Percentiles rank a stretch among this genome's conserved stretches.
Evolutionary conservation across 352 stramenopile genomes (phyloP).

Genomic region (Thalassiosira exigua): DNA sequence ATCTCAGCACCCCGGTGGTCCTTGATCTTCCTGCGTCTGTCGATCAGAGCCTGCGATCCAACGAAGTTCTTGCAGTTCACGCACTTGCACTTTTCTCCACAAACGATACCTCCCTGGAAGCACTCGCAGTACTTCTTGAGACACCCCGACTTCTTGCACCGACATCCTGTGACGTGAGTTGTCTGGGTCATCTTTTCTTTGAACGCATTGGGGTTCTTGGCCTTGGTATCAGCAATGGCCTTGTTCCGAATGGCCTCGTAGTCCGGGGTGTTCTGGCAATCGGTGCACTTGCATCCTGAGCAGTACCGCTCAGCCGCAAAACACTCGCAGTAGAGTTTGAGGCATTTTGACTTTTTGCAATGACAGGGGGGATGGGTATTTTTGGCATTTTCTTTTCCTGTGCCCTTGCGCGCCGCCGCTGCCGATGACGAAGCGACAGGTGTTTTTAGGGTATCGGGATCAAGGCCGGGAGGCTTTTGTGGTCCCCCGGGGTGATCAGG

Average conservation of each 20-base stretch:
- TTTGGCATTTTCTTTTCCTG: conserved; percentile 64
- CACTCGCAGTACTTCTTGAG: conserved; percentile 99
- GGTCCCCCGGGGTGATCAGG: conserved; percentile 5
- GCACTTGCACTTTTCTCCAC: conserved; percentile 94
- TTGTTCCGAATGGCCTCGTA: conserved; percentile 79
- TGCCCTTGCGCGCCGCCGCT: conserved; percentile 24
- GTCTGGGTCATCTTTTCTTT: conserved; percentile 80
- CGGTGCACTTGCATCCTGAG: conserved; percentile 92
- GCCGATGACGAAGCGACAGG: no score
- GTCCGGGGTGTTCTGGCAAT: conserved; percentile 91
- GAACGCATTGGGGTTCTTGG: conserved; percentile 88
- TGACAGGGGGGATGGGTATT: conserved; percentile 85
- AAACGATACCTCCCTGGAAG: conserved; percentile 94
- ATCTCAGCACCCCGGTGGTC: conserved; percentile 69
- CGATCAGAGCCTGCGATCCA: conserved; percentile 78
- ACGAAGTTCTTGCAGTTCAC: conserved; percentile 92
- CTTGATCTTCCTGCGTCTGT: conserved; percentile 82
- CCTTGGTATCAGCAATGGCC: conserved; percentile 85
- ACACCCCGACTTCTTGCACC: conserved; percentile 97
- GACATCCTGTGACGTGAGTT: conserved; percentile 85
- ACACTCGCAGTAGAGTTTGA: conserved; percentile 93
- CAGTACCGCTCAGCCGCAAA: conserved; percentile 88
- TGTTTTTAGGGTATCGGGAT: no score
- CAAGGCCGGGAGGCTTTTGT: no score
- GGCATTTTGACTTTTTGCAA: conserved; percentile 95